Conservation (phyloP, 1,284 basidiomycete genomes). For the Ustilago curta region DNA sequence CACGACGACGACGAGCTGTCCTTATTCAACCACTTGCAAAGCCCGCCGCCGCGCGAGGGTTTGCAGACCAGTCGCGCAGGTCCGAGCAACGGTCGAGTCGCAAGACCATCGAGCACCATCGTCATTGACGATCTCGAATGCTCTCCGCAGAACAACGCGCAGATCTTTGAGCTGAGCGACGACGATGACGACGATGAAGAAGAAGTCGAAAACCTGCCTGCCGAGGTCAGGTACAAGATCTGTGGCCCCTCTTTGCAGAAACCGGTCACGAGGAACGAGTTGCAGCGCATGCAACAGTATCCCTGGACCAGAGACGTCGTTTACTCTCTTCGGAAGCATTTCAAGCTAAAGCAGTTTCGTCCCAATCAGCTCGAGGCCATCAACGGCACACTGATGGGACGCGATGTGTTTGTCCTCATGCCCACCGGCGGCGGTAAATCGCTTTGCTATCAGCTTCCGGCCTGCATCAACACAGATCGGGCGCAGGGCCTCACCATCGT, state of each 20-base stretch:
- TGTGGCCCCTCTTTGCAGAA: slow-evolving; percentile 38
- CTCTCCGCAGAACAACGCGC: neutral
- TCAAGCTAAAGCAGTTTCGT: slow-evolving; percentile 80
- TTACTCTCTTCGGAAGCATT: slow-evolving; percentile 76
- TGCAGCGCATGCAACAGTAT: slow-evolving; percentile 48
- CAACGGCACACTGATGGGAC: slow-evolving; percentile 80
- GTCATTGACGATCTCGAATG: neutral
- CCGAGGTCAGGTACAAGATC: slow-evolving; percentile 27
- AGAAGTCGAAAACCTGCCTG: slow-evolving; percentile 25
- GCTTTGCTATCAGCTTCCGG: slow-evolving; percentile 78
- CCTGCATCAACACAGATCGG: slow-evolving; percentile 79
- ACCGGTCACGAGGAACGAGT: slow-evolving; percentile 9
- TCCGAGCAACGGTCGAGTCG: too few species aligned
- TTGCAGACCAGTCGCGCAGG: too few species aligned
- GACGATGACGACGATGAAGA: slow-evolving; percentile 18
- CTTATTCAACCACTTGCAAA: neutral
- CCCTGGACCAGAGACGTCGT: slow-evolving; percentile 76
- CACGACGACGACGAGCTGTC: neutral
- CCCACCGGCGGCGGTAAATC: slow-evolving; percentile 95
- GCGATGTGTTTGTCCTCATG: slow-evolving; percentile 94
- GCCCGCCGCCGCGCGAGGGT: too few species aligned
- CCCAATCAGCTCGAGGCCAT: slow-evolving; percentile 89
- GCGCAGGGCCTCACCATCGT: slow-evolving; percentile 89
- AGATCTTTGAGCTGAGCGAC: slow-evolving; percentile 7
- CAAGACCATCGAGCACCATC: neutral